These are phyloP conservation scores for Plasmodium blacklocki DNA, from an alignment of 169 alveolate genomes.

Conservation along the genomic window DNA sequence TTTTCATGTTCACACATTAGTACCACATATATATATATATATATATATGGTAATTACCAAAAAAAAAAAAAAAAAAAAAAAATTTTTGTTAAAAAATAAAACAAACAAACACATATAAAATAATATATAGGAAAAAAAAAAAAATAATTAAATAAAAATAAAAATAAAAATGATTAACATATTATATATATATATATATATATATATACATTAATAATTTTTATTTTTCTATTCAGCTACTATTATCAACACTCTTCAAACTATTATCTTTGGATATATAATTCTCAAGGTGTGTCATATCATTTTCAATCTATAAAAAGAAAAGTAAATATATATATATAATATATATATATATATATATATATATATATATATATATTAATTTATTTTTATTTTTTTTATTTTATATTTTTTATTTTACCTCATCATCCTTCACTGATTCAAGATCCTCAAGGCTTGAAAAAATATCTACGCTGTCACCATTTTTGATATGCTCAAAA, in stretches of 20 bases:
- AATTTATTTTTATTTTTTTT: not conserved
- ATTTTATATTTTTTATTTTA: not conserved
- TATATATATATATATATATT: not conserved
- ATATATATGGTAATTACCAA: no score
- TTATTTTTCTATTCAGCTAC: not conserved
- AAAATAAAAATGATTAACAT: not conserved
- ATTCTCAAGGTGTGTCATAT: slow-evolving; percentile 3
- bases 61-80: no score
- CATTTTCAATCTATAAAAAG: slow-evolving; percentile 1
- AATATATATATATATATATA: not conserved
- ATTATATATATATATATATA: no score
- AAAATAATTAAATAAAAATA: not conserved
- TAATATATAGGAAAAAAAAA: not conserved
- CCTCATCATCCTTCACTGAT: slow-evolving; percentile 10
- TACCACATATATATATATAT: no score
- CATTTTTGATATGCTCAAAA: slow-evolving; percentile 58
- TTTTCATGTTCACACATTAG: no score
- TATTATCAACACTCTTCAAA: slow-evolving; percentile 33
- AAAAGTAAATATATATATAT: not conserved
- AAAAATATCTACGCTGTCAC: slow-evolving; percentile 65
- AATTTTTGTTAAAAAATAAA: no score
- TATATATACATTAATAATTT: no score
- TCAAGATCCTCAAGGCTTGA: slow-evolving; percentile 59
- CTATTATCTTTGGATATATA: slow-evolving; percentile 19
- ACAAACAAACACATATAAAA: not conserved